Base-by-base conservation (phyloP, 441 rosid genomes). In the Raphanus hybrid region DNA sequence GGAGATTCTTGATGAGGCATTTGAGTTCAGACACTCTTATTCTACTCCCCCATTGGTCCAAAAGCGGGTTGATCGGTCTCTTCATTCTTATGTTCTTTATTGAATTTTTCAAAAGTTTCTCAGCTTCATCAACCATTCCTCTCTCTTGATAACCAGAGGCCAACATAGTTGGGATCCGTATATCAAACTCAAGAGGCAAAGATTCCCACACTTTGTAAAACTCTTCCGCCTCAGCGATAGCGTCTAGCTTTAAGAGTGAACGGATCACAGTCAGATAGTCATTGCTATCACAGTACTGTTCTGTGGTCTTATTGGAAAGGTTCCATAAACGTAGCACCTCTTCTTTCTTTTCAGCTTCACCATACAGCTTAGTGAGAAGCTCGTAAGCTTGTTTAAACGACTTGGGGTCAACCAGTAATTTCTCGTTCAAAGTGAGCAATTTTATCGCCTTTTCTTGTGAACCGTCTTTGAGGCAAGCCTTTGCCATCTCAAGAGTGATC, bases 1-100 rank as follows among this genome's bases (percentile, higher is more conserved):
- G 20, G 2, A 70, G 73, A 35, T 10, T 70, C 54, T 70, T 70
- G 64, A 70, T 70, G 23, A 70, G 73, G 35, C 64, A 70, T 57
- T 70, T 70, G 23, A 70, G 64, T 35, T 57, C n/a, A 70, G 73
- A 57, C 3, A 2, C n/a, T 57, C 59, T 57, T 20, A 57, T 37
- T 12, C 26, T 23, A 57, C 14, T 2, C 1, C 73, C 73, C 64
- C 73, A 70, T 37, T 57, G 52, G 23, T 70, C 64, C 54, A 70
- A 55, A 37, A 70, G 10, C 6, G 73, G 64, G 2, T 63, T 69
- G 23, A 62, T 14, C 6, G 66, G 66, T 6, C 37, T 62, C 66
- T 32, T 62, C 66, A 48, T 48, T n/a, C 55, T 48, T 48, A 48
- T 12, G 16, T 48, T n/a, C 55, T 48, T 48, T 48, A 48, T n/a